Conservation (phyloP, 2,329 filamentous ascomycete species). For the Hysterium pulicare region DNA sequence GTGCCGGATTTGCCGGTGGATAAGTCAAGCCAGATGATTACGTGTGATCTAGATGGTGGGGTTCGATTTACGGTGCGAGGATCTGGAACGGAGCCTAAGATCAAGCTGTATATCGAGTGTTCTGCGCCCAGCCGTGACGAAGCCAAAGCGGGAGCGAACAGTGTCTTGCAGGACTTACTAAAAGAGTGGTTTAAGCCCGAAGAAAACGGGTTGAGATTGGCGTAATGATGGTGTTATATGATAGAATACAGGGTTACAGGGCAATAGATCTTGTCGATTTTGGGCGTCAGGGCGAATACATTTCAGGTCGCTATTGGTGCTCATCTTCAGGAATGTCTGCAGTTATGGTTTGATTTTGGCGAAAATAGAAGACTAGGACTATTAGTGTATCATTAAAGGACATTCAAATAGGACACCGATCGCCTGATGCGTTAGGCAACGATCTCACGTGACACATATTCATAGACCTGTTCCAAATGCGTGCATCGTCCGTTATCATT, state of each 20-base stretch:
- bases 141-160: slow-evolving; percentile 44
- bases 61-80: slow-evolving; percentile 59
- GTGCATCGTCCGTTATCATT: background rate
- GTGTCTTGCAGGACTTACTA: slow-evolving; percentile 46
- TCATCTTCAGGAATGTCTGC: background rate
- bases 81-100: slow-evolving; percentile 65
- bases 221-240: slow-evolving; percentile 13
- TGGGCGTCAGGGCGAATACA: too few relatives aligned
- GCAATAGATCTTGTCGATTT: too few relatives aligned
- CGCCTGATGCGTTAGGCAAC: background rate
- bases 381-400: too few relatives aligned
- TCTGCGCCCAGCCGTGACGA: slow-evolving; percentile 39
- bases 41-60: slow-evolving; percentile 54
- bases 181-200: slow-evolving; percentile 49
- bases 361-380: background rate
- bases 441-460: background rate
- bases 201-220: slow-evolving; percentile 32
- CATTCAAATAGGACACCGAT: too few relatives aligned
- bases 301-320: too few relatives aligned
- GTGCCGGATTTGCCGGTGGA: slow-evolving; percentile 56
- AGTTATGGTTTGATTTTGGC: too few relatives aligned
- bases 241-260: too few relatives aligned
- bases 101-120: slow-evolving; percentile 58
- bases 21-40: slow-evolving; percentile 61
- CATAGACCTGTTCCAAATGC: background rate